Conservation (phyloP, 163 green algal species). For the Scenedesmus sp. region DNA sequence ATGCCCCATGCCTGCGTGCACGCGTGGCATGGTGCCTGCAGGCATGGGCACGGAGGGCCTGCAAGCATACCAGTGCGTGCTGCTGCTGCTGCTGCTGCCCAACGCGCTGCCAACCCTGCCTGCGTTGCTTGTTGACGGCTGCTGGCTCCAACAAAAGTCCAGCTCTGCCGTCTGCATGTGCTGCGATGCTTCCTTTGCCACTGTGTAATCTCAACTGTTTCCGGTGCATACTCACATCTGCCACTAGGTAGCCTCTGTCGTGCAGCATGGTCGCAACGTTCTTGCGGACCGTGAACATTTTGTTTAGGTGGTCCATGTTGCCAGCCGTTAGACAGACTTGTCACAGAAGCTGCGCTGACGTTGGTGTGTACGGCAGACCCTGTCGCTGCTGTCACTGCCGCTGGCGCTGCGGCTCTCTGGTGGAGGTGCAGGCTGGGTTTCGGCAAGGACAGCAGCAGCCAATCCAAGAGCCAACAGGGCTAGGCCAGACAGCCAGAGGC, state of each 20-base stretch:
- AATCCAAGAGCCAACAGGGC: conserved; percentile 22
- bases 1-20: not conserved
- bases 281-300: conserved; percentile 88
- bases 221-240: conserved; percentile 59
- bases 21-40: not conserved
- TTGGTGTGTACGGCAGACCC: not conserved
- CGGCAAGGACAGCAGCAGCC: not conserved
- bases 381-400: not conserved
- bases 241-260: conserved; percentile 93
- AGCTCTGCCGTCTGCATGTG: not conserved
- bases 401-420: conserved; percentile 4
- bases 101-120: not conserved
- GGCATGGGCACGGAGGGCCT: not conserved
- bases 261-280: conserved; percentile 95
- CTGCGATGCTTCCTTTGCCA: too few species aligned
- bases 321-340: not conserved
- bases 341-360: not conserved
- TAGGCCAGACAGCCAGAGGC: conserved; percentile 21
- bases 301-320: conserved; percentile 81
- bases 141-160: not conserved
- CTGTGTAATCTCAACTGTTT: not conserved
- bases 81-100: not conserved
- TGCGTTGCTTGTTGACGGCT: not conserved
- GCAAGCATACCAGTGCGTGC: not conserved
- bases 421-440: conserved; percentile 1